phyloP scores from a whole-genome alignment of 2,329 filamentous ascomycete species.

The Ustulina deusta region DNA sequence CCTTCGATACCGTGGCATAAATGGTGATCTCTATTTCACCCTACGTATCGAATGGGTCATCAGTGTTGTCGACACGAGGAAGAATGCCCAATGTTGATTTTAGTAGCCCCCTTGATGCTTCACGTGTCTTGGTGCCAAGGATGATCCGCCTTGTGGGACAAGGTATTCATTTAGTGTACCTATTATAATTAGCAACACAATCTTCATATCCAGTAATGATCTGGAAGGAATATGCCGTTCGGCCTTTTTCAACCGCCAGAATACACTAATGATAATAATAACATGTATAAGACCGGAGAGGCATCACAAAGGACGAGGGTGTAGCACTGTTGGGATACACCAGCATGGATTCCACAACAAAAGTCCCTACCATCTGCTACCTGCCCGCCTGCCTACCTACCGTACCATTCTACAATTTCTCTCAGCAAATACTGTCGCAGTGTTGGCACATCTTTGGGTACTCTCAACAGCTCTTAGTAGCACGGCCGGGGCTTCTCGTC shows the following conservation, averaged over 20 bases:
- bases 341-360: neutral
- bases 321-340: neutral
- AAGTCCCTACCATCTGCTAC: neutral
- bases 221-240: neutral
- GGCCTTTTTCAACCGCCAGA: neutral
- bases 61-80: constrained; percentile 1
- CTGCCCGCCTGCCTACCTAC: constrained; percentile 1
- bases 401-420: constrained; percentile 7
- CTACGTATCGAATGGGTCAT: too few relatives aligned
- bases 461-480: neutral
- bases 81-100: constrained; percentile 9
- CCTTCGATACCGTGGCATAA: neutral
- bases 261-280: neutral
- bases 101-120: constrained; percentile 14
- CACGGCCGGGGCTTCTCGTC: constrained; percentile 27
- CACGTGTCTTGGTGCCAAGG: constrained; percentile 6
- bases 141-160: neutral
- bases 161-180: neutral
- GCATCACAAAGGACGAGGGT: neutral
- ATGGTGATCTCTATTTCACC: constrained; percentile 32
- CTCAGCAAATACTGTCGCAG: neutral
- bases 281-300: neutral
- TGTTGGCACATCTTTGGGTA: neutral
- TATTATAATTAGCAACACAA: constrained; percentile 29
- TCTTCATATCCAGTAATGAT: constrained; percentile 1